Evolutionary conservation across 768 basidiomycete genomes (phyloP).

Genomic region (Suillus americanus): DNA sequence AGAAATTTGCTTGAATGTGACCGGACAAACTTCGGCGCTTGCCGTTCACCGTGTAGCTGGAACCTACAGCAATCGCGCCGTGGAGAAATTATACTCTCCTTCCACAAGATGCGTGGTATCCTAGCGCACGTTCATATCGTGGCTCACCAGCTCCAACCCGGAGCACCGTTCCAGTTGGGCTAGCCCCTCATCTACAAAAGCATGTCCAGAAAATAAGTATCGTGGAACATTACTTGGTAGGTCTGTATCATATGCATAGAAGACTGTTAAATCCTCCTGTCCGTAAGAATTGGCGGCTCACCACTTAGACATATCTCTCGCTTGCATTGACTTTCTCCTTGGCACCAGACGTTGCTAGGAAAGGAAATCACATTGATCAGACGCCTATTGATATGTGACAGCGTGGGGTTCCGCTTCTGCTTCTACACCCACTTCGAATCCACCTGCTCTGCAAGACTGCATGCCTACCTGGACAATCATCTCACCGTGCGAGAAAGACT

Average conservation of each 20-base stretch:
- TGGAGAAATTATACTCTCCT: background rate
- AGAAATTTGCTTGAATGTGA: background rate
- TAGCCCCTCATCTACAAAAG: background rate
- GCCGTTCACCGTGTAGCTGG: background rate
- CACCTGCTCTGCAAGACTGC: background rate
- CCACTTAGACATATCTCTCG: background rate
- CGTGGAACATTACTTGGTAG: background rate
- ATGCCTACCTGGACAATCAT: conserved; percentile 1
- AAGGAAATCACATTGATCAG: background rate
- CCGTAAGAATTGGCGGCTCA: background rate
- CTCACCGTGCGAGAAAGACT: background rate
- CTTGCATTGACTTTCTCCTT: background rate
- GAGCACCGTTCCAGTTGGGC: background rate
- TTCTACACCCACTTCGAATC: background rate
- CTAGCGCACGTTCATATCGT: background rate
- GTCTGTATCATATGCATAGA: background rate
- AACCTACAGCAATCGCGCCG: background rate
- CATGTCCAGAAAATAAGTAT: background rate
- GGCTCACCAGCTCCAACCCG: background rate
- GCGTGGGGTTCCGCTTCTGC: background rate
- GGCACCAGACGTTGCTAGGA: background rate
- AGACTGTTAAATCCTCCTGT: background rate
- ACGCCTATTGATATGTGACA: background rate
- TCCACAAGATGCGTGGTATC: background rate
- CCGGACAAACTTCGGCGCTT: background rate